A percentile compares a stretch with the other conserved stretches of the same genome.
Conservation (phyloP, 169 alveolate genomes). For the Pseudocohnilembus persalinus region DNA sequence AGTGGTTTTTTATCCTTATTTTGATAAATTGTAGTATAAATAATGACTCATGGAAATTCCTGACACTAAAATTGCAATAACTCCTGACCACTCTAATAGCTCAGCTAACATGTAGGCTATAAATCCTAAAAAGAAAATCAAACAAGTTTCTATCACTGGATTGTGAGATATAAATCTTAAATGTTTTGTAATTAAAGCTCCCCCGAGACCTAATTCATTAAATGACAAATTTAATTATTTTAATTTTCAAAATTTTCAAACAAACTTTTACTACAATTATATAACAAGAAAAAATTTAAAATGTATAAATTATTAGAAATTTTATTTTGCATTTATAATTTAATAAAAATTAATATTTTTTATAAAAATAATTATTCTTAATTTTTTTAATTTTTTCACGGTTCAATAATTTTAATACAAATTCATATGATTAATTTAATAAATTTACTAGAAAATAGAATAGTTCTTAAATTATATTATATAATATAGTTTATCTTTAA, state of each 20-base stretch:
- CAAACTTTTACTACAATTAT: no score
- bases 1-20: constrained; percentile 34
- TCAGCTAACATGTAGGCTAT: constrained; percentile 48
- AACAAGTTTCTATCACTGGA: constrained; percentile 49
- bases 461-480: no score
- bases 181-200: constrained; percentile 48
- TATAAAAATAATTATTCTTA: no score
- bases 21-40: constrained; percentile 49
- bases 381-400: no score
- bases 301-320: no score
- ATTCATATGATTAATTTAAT: no score
- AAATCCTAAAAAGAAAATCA: constrained; percentile 51
- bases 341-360: no score
- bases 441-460: no score
- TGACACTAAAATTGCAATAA: constrained; percentile 50
- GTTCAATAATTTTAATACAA: no score
- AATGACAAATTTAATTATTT: neutral
- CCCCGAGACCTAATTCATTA: constrained; percentile 31
- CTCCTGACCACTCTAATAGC: constrained; percentile 42
- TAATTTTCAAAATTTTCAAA: neutral
- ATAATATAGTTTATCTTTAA: no score
- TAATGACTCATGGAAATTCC: constrained; percentile 62
- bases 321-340: no score
- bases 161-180: constrained; percentile 40
- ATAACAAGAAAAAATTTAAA: no score